These are phyloP conservation scores for Apiospora hydei DNA, from an alignment of 2,329 filamentous ascomycete genomes.

Conservation along the genomic window DNA sequence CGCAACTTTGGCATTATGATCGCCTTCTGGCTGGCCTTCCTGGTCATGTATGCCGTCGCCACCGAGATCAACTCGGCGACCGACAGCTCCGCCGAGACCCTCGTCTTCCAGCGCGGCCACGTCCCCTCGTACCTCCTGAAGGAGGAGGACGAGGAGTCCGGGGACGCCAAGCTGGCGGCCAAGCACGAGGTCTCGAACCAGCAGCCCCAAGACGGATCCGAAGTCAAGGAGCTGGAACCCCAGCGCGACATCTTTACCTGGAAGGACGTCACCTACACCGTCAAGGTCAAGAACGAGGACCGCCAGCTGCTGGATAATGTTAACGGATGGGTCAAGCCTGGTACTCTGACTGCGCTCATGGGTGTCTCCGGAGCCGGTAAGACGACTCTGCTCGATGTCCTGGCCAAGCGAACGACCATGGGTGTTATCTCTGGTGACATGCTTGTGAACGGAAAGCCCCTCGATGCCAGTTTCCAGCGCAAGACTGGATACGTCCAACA, in stretches of 20 bases:
- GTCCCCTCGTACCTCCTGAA: constrained; percentile 52
- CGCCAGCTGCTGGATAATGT: constrained; percentile 81
- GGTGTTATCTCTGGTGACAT: constrained; percentile 75
- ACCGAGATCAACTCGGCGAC: constrained; percentile 71
- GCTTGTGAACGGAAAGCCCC: constrained; percentile 69
- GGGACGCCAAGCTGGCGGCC: constrained; percentile 41
- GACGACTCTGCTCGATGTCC: constrained; percentile 74
- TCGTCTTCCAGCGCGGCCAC: constrained; percentile 69
- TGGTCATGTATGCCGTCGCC: constrained; percentile 67
- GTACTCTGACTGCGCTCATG: constrained; percentile 84
- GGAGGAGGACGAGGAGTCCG: constrained; percentile 28
- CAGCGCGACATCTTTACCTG: constrained; percentile 73
- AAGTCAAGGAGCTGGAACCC: constrained; percentile 24
- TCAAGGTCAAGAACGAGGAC: constrained; percentile 75
- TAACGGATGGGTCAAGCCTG: constrained; percentile 88
- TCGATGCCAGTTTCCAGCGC: constrained; percentile 71
- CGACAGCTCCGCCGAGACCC: constrained; percentile 69
- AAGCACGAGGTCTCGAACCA: background rate
- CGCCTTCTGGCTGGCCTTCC: constrained; percentile 64
- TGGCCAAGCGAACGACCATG: constrained; percentile 75
- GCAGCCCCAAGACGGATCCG: background rate
- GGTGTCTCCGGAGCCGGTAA: constrained; percentile 76
- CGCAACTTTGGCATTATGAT: constrained; percentile 66
- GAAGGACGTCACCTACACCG: constrained; percentile 75
- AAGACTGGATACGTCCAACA: constrained; percentile 76